Evolutionary conservation across 805 yeast genomes (phyloP), one percentile per base, ranked within the genome.

Genomic region (Nakazawaea molendinolei): DNA sequence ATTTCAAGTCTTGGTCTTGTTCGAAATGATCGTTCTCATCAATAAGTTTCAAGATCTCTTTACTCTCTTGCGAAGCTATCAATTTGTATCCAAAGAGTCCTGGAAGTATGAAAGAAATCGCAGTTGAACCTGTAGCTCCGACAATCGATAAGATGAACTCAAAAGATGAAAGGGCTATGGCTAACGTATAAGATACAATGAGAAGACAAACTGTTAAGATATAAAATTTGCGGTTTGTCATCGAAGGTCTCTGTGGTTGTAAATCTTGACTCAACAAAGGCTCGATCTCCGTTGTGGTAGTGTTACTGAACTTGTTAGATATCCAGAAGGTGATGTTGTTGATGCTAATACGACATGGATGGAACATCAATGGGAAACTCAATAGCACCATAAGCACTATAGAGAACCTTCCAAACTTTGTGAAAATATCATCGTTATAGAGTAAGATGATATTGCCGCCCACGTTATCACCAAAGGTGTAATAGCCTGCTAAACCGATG

Each of bases 121-220:
- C 65, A 0, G 89, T 84, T 4, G 89, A 83, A 0, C 94, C 94
- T 0, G 92, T 83, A 5, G 89, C 81, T 3, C 94, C 94, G 8
- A 83, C 87, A 35, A 83, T 60, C 1, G 90, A 75, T 32, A 83
- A 56, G 4, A 83, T 82, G 23, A 72, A 67, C 36, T 81, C 89
- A 50, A 83, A 74, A 0, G 86, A 79, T 1, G 67, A 60, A 8
- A 83, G 70, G 8, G 74, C 55, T 1, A 76, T 54, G 0, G 94
- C 86, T 12, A 76, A 55, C 0, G 66, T 40, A 48, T 80, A 83
- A 1, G 81, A 68, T 3, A 53, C 43, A 0, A 65, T 3, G 4
- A 76, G 57, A 25, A 83, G 60, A 0, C 58, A 22, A 0, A 70
- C 39, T 0, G 87, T 76, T 33, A 79, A 61, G 2, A 59, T 39